These are phyloP conservation scores for Pythium myriotylum DNA, from an alignment of 352 stramenopile species.

Conservation along the genomic window DNA sequence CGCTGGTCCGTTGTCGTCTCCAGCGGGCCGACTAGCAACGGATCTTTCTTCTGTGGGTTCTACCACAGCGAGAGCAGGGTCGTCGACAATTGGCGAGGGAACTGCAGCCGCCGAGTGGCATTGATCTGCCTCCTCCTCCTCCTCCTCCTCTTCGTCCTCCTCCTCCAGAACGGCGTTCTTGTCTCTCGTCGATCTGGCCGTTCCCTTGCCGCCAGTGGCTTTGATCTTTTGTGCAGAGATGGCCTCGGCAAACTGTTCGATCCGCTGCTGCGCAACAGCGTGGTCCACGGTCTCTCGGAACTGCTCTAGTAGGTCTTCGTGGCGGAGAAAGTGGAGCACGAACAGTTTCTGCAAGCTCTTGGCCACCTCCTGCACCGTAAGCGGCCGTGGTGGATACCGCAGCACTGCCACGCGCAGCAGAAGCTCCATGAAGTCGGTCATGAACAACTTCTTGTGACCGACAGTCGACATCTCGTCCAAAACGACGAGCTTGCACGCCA, in stretches of 20 bases:
- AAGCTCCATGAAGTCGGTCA: conserved; percentile 83
- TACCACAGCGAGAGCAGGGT: too few relatives aligned
- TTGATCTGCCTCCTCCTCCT: too few relatives aligned
- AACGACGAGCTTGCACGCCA: conserved; percentile 72
- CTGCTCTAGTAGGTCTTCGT: conserved; percentile 61
- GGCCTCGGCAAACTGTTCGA: conserved; percentile 59
- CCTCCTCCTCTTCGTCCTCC: conserved; percentile 8
- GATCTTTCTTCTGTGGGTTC: too few relatives aligned
- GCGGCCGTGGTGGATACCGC: conserved; percentile 47
- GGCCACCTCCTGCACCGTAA: conserved; percentile 41
- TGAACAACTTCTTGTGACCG: conserved; percentile 72
- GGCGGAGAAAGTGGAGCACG: conserved; percentile 65
- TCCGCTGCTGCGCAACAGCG: conserved; percentile 54
- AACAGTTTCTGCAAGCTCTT: conserved; percentile 66
- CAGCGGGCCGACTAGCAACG: too few relatives aligned
- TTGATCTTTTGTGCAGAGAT: conserved; percentile 45
- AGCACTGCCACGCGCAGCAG: conserved; percentile 59
- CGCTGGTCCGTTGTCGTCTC: too few relatives aligned
- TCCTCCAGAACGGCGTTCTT: background rate
- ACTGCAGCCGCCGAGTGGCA: too few relatives aligned
- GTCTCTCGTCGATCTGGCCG: background rate
- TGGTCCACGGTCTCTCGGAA: conserved; percentile 64
- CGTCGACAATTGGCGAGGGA: too few relatives aligned
- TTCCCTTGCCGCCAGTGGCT: background rate
- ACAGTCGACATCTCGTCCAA: conserved; percentile 76